These are phyloP conservation scores for Populus pruinosa DNA, from an alignment of 345 rosid genomes.

Conservation along the genomic window DNA sequence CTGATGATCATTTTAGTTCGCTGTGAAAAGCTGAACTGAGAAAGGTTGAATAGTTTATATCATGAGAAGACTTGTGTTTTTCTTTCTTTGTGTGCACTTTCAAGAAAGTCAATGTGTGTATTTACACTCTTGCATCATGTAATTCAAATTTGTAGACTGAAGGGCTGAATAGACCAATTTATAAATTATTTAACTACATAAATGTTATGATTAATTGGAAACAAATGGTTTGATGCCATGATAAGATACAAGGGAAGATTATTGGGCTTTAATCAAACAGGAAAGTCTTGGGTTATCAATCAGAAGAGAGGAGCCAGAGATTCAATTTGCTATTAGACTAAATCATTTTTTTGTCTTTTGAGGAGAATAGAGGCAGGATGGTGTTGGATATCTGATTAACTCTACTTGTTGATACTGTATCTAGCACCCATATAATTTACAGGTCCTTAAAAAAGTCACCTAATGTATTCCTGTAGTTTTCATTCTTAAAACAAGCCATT, in stretches of 20 bases:
- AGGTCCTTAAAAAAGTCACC: neutral
- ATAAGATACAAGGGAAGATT: neutral
- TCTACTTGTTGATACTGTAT: neutral
- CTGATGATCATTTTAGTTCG: conserved; percentile 19
- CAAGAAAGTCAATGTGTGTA: neutral
- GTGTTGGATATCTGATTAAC: neutral
- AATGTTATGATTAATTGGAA: neutral
- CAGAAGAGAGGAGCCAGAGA: neutral
- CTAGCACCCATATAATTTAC: neutral
- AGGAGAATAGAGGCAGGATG: neutral
- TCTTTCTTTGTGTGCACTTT: neutral
- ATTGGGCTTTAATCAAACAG: neutral
- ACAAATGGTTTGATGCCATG: neutral
- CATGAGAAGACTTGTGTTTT: neutral
- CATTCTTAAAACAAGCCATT: too few relatives aligned
- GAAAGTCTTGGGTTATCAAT: neutral
- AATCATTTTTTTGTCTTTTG: neutral
- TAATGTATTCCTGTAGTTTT: too few relatives aligned
- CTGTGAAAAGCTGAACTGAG: conserved; percentile 11
- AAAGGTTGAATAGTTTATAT: conserved; percentile 18
- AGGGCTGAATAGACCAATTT: neutral
- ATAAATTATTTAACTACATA: neutral
- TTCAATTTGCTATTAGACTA: neutral
- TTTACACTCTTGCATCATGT: neutral
- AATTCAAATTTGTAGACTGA: neutral